Evolutionary conservation across 805 yeast species (phyloP), one percentile per base, ranked within the genome.

Genomic region (Saccharomycopsis schoenii): DNA sequence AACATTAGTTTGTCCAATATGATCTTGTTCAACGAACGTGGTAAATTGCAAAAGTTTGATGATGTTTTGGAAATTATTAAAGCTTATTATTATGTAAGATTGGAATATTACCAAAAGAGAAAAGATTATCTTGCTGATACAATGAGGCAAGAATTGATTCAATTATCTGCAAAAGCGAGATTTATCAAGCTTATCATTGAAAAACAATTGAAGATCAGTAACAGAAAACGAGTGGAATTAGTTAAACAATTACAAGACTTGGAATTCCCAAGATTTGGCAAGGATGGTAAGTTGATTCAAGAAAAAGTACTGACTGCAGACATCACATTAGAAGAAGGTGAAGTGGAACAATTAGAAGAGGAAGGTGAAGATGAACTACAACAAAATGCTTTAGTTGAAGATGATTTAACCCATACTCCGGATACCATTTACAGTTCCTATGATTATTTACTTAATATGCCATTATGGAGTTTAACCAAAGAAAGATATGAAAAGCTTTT

Each of bases 11-110:
- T 89, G 64, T 80, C 86, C 55, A 94, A 94, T 71, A 92, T 94
- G 97, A 97, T 94, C 60, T 96, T 97, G 0, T 94, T 94, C 74
- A 97, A 94, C 74, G 83, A 96, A 2, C 80, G 80, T 56, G 97
- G 97, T 43, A 83, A 92, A 66, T 89, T 94, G 68, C 88, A 87
- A 70, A 89, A 83, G 71, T 94, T 91, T 72, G 87, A 85, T 12
- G 77, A 77, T 57, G 87, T 86, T 1, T 82, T 83, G 65, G 93
- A 90, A 55, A 93, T 94, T 58, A 76, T 94, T 66, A 79, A 78
- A 62, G 98, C 93, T 66, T 94, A 87, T 72, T 94, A 86, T 71
- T 86, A 79, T 68, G 88, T 94, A 14, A 82, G 99, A 68, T 76
- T 94, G 64, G 97, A 92, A 62, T 89, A 79, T 71, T 94, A 94